Conservation (phyloP, 805 yeast genomes). For the Yarrowia deformans region DNA sequence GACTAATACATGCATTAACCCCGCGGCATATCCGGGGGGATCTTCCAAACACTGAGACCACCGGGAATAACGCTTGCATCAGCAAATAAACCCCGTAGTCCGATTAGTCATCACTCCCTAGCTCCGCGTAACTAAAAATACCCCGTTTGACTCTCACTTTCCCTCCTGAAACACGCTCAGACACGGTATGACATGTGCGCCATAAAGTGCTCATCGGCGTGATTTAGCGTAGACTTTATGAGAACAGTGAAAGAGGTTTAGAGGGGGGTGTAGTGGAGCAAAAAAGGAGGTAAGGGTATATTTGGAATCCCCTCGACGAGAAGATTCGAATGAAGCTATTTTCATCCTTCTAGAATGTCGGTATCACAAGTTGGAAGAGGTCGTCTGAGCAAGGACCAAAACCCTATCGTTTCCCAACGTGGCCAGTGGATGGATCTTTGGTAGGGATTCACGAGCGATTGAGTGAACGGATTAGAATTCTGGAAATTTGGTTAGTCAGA, state of each 20-base stretch:
- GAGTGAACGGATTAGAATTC: neutral
- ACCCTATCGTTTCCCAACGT: constrained; percentile 16
- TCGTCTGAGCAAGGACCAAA: neutral
- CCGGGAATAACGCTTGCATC: too few relatives aligned
- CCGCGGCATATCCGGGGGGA: too few relatives aligned
- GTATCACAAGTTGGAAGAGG: neutral
- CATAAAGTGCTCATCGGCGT: neutral
- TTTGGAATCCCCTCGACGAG: neutral
- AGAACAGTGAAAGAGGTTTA: neutral
- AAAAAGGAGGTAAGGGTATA: neutral
- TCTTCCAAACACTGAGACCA: too few relatives aligned
- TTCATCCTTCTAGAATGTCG: neutral
- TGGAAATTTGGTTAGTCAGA: neutral
- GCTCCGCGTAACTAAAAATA: neutral
- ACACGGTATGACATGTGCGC: neutral
- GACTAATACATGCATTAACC: too few relatives aligned
- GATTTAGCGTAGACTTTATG: neutral
- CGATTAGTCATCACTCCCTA: too few relatives aligned
- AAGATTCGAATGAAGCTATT: neutral
- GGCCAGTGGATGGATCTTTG: neutral
- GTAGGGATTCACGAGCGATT: neutral
- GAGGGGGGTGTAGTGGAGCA: neutral
- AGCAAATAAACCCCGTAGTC: too few relatives aligned
- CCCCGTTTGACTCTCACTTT: too few relatives aligned
- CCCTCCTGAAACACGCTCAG: neutral